Percentiles rank a stretch among this genome's conserved stretches.
These are phyloP conservation scores for Triangularia setosa DNA, from an alignment of 2,329 filamentous ascomycete genomes.

Conservation along the genomic window DNA sequence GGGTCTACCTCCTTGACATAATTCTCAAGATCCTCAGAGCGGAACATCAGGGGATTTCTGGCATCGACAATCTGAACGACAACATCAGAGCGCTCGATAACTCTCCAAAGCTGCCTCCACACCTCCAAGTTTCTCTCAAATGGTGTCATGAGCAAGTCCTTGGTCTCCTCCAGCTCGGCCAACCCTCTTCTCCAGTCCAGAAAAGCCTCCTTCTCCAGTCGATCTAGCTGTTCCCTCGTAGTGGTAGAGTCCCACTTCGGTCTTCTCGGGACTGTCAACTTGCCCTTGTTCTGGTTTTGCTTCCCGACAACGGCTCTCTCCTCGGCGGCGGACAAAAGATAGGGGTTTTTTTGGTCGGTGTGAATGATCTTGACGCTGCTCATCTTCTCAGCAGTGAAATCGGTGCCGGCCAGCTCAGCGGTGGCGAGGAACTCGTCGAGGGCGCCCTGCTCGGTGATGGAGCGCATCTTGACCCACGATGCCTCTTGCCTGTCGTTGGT, in stretches of 20 bases:
- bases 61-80: conserved; percentile 98
- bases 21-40: conserved; percentile 85
- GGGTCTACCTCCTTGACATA: conserved; percentile 92
- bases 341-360: conserved; percentile 92
- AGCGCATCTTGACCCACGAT: conserved; percentile 98
- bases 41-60: conserved; percentile 87
- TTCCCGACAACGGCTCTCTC: conserved; percentile 75
- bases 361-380: conserved; percentile 99
- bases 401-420: conserved; percentile 93
- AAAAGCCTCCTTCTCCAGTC: conserved; percentile 73
- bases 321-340: conserved; percentile 78
- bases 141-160: conserved; percentile 93
- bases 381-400: conserved; percentile 98
- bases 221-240: conserved; percentile 77
- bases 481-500: conserved; percentile 89
- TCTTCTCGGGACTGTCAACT: conserved; percentile 83
- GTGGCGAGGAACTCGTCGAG: conserved; percentile 96
- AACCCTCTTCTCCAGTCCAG: conserved; percentile 85
- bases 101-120: conserved; percentile 96
- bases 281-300: conserved; percentile 73
- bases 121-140: conserved; percentile 97
- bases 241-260: conserved; percentile 85
- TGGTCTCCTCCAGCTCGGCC: conserved; percentile 87
- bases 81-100: conserved; percentile 93
- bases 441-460: conserved; percentile 92